Conservation (phyloP, 768 basidiomycete species). For the Lyophyllum decastes region DNA sequence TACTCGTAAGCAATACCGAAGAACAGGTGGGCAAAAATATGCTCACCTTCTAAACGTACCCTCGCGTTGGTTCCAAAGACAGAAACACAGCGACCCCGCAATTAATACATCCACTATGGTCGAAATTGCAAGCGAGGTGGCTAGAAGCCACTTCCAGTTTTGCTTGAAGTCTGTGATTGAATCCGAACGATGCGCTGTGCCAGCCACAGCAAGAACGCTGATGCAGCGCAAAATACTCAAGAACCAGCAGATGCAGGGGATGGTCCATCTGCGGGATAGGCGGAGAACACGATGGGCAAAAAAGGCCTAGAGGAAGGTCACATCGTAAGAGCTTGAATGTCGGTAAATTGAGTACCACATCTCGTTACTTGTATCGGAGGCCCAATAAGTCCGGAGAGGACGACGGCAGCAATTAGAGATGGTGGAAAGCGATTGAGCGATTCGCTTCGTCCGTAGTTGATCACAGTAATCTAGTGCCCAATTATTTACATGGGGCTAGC, state of each 20-base stretch:
- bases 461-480: background rate
- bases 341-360: background rate
- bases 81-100: conserved; percentile 4
- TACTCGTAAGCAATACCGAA: background rate
- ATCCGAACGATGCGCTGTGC: background rate
- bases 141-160: background rate
- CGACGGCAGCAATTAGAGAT: background rate
- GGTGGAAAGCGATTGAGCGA: background rate
- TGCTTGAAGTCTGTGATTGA: background rate
- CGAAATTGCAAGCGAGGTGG: conserved; percentile 7
- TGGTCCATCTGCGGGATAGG: background rate
- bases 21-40: background rate
- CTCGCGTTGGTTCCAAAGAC: background rate
- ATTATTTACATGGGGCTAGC: no score
- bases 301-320: background rate
- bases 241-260: conserved; percentile 1
- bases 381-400: background rate
- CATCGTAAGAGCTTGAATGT: background rate
- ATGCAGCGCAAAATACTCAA: conserved; percentile 5
- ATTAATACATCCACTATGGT: background rate
- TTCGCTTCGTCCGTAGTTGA: background rate
- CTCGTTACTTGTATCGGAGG: background rate
- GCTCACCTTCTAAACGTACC: background rate
- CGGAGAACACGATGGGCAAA: background rate
- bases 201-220: conserved; percentile 2